Evolutionary conservation across 2,329 filamentous ascomycete genomes (phyloP).

Genomic region (Clonostachys byssicola): DNA sequence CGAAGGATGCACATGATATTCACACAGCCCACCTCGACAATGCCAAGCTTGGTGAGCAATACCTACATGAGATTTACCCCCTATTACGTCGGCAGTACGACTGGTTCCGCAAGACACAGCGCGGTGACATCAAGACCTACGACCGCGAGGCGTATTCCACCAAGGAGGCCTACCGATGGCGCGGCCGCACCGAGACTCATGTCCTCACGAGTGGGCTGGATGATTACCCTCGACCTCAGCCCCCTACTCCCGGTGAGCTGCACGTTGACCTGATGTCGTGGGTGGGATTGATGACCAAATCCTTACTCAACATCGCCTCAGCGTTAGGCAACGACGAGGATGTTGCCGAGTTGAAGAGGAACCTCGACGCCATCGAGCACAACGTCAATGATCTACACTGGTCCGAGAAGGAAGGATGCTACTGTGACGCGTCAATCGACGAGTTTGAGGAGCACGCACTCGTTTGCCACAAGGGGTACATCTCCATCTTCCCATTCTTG

Average conservation of each 20-base stretch:
- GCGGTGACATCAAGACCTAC: constrained; percentile 85
- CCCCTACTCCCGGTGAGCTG: constrained; percentile 91
- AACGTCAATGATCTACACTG: constrained; percentile 95
- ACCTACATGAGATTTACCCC: constrained; percentile 76
- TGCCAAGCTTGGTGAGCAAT: constrained; percentile 62
- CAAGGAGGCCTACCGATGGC: constrained; percentile 95
- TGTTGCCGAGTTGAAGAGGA: constrained; percentile 64
- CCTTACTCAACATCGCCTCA: constrained; percentile 75
- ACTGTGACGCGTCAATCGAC: constrained; percentile 93
- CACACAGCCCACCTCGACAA: constrained; percentile 65
- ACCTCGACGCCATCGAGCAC: constrained; percentile 70
- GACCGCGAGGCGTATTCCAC: constrained; percentile 82
- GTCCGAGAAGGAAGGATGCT: constrained; percentile 75
- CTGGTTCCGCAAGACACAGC: constrained; percentile 93
- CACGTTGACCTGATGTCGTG: constrained; percentile 93
- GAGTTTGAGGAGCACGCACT: constrained; percentile 87
- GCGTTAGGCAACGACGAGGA: constrained; percentile 76
- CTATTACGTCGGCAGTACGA: constrained; percentile 84
- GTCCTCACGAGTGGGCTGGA: constrained; percentile 91
- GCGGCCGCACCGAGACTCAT: constrained; percentile 80
- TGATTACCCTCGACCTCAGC: constrained; percentile 91
- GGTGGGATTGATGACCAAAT: constrained; percentile 94
- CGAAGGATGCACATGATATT: constrained; percentile 42
- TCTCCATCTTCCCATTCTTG: constrained; percentile 90
- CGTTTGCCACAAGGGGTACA: constrained; percentile 95